These are phyloP conservation scores for Salvia sclarea DNA, from an alignment of 305 asterid genomes.

Conservation along the genomic window DNA sequence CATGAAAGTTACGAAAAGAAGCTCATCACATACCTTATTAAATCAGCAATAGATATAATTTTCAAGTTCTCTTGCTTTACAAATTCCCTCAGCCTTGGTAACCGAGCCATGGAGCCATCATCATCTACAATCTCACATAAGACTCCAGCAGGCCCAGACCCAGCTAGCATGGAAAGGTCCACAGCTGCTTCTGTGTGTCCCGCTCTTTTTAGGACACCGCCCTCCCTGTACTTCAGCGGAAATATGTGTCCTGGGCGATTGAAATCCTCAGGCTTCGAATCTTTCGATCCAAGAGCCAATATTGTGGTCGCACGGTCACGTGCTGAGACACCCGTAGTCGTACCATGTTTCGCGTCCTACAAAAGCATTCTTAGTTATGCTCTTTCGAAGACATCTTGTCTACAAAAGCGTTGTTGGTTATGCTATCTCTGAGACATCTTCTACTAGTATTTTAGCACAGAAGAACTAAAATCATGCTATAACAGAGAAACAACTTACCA, in stretches of 20 bases:
- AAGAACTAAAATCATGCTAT: background rate
- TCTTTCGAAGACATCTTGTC: conserved; percentile 6
- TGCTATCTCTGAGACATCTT: no score
- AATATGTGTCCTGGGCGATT: conserved; percentile 99
- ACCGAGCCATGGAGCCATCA: conserved; percentile 98
- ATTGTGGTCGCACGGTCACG: conserved; percentile 85
- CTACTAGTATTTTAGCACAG: no score
- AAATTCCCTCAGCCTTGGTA: conserved; percentile 76
- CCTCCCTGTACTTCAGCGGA: conserved; percentile 87
- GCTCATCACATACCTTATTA: conserved; percentile 62
- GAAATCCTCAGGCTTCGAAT: conserved; percentile 86
- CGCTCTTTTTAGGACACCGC: conserved; percentile 96
- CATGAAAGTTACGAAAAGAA: background rate
- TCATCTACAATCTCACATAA: conserved; percentile 94
- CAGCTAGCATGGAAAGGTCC: conserved; percentile 86
- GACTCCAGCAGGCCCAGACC: conserved; percentile 84
- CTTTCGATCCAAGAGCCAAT: conserved; percentile 80
- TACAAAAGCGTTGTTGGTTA: no score
- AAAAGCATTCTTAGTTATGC: conserved; percentile 26
- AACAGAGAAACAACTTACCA: conserved; percentile 53
- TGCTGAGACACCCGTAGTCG: conserved; percentile 98
- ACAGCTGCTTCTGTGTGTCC: conserved; percentile 99
- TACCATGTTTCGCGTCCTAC: conserved; percentile 93
- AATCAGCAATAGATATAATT: conserved; percentile 84
- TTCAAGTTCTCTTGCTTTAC: conserved; percentile 68